These are phyloP conservation scores for Fraxinus sp. DNA, from an alignment of 305 asterid genomes.

Conservation along the genomic window DNA sequence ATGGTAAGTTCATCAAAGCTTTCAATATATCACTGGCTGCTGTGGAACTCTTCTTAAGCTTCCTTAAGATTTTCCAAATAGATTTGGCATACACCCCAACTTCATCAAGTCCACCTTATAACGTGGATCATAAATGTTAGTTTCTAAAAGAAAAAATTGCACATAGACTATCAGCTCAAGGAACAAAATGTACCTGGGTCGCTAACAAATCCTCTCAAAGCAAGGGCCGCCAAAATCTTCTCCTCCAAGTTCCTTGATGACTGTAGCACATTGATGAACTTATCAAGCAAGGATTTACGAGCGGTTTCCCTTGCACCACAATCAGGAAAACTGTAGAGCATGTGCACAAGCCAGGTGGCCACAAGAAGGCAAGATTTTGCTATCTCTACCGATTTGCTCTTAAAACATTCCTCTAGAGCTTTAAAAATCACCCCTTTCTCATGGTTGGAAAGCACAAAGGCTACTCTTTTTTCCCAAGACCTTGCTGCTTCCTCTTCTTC, in stretches of 20 bases:
- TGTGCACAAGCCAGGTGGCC: constrained; percentile 75
- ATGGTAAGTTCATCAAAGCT: constrained; percentile 68
- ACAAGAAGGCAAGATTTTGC: constrained; percentile 63
- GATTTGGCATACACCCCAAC: constrained; percentile 52
- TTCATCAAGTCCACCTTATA: constrained; percentile 55
- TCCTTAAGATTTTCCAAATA: constrained; percentile 59
- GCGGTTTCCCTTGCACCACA: constrained; percentile 66
- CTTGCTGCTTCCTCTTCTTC: constrained; percentile 68
- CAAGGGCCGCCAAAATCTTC: constrained; percentile 68
- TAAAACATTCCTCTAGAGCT: constrained; percentile 71
- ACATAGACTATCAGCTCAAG: not conserved
- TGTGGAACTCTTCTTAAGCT: constrained; percentile 59
- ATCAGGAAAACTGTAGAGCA: constrained; percentile 67
- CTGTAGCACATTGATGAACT: constrained; percentile 62
- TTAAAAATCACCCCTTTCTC: constrained; percentile 67
- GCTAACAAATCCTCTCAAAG: constrained; percentile 58
- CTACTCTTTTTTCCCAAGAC: constrained; percentile 70
- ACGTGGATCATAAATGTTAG: constrained; percentile 9
- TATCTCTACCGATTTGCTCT: constrained; percentile 66
- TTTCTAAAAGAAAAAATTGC: not conserved
- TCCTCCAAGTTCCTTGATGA: constrained; percentile 82
- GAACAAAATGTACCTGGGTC: constrained; percentile 53
- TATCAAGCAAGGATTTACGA: constrained; percentile 64
- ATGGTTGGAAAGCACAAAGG: constrained; percentile 67
- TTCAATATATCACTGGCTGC: constrained; percentile 62